Conservation (phyloP, 371 early-diverging fungal species). For the Zopfochytrium polystomum region DNA sequence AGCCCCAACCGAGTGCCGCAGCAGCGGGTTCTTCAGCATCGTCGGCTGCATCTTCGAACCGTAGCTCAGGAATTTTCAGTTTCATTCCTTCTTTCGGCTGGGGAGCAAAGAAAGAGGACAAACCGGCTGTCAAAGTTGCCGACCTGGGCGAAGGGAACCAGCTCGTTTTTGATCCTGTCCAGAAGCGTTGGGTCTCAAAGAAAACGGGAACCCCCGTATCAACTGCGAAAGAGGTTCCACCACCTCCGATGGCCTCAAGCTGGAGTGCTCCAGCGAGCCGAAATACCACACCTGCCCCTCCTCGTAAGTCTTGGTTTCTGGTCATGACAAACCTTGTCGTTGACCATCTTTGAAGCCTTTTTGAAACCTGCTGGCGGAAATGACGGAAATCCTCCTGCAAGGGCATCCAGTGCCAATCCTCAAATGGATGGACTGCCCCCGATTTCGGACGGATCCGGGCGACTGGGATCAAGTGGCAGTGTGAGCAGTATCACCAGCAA, state of each 20-base stretch:
- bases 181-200: slow-evolving; percentile 22
- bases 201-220: slow-evolving; percentile 19
- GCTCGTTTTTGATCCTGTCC: slow-evolving; percentile 25
- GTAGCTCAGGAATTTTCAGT: too few species aligned
- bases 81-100: too few species aligned
- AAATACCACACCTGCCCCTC: slow-evolving; percentile 17
- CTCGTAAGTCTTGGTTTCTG: neutral
- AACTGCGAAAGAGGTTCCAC: slow-evolving; percentile 8
- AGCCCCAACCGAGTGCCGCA: too few species aligned
- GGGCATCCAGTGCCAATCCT: slow-evolving; percentile 7
- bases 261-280: slow-evolving; percentile 24
- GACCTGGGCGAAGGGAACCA: slow-evolving; percentile 13
- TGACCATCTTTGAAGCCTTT: neutral
- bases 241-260: slow-evolving; percentile 25
- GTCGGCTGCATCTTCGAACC: too few species aligned
- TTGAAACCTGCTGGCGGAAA: slow-evolving; percentile 3
- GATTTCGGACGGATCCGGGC: neutral
- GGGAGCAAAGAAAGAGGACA: slow-evolving; percentile 8
- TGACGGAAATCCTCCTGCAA: slow-evolving; percentile 19
- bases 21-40: too few species aligned
- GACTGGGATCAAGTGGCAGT: slow-evolving; percentile 12
- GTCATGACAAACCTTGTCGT: neutral
- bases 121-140: slow-evolving; percentile 8
- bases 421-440: neutral
- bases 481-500: too few species aligned